Conservation (phyloP, 108 stramenopile species). For the Cyclostephanos invisitatus region DNA sequence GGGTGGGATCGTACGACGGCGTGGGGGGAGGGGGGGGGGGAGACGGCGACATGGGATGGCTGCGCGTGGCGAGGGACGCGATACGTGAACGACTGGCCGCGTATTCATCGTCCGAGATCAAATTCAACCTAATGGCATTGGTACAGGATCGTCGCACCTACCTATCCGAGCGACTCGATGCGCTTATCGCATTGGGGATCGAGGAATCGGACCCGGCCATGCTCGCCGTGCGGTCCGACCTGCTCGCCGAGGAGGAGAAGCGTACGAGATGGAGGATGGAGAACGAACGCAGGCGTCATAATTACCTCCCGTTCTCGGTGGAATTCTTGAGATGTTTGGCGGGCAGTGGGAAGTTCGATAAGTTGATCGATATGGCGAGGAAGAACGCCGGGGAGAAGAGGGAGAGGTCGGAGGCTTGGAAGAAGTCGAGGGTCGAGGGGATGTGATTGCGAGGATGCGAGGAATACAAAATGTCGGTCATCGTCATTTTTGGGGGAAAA, state of each 20-base stretch:
- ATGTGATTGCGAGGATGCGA: not conserved
- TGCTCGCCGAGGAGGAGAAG: slow-evolving; percentile 67
- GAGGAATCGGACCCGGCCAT: slow-evolving; percentile 35
- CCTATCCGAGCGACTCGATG: slow-evolving; percentile 51
- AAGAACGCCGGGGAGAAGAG: slow-evolving; percentile 36
- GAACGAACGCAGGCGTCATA: slow-evolving; percentile 74
- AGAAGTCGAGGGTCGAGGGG: not conserved
- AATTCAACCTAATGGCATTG: slow-evolving; percentile 95
- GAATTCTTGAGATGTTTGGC: slow-evolving; percentile 75
- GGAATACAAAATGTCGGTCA: not conserved
- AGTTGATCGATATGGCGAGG: slow-evolving; percentile 54
- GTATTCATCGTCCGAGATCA: slow-evolving; percentile 70
- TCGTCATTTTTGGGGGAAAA: too few relatives aligned
- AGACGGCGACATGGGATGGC: slow-evolving; percentile 47
- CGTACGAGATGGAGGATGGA: slow-evolving; percentile 74
- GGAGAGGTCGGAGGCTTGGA: slow-evolving; percentile 35
- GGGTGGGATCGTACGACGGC: slow-evolving; percentile 56
- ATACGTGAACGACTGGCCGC: slow-evolving; percentile 75
- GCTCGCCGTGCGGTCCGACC: slow-evolving; percentile 43
- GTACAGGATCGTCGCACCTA: slow-evolving; percentile 68
- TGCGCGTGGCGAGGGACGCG: slow-evolving; percentile 71
- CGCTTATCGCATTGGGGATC: slow-evolving; percentile 27
- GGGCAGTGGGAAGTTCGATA: slow-evolving; percentile 52
- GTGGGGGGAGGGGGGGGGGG: slow-evolving; percentile 27
- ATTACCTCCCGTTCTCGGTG: slow-evolving; percentile 82